Evolutionary conservation across 257 asterid species (phyloP).

Genomic region (Solanum chiquidenum): DNA sequence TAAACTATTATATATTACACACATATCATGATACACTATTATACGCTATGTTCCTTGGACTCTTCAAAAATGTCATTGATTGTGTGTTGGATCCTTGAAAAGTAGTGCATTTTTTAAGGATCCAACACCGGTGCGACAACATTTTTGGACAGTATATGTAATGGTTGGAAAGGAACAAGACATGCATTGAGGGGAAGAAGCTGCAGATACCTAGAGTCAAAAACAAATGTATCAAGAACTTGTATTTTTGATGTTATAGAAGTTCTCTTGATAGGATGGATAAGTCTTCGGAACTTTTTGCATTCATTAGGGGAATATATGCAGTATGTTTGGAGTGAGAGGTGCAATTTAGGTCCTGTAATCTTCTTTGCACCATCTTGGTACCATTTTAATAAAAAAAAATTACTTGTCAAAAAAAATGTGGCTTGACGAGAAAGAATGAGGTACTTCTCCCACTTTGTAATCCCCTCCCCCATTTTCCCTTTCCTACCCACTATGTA

Average conservation of each 20-base stretch:
- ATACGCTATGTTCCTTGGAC: neutral
- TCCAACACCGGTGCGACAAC: neutral
- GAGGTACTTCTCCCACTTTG: neutral
- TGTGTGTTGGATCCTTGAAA: neutral
- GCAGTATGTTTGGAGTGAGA: neutral
- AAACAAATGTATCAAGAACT: neutral
- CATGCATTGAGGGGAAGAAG: neutral
- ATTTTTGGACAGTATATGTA: neutral
- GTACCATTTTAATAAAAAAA: neutral
- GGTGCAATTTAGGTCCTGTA: neutral
- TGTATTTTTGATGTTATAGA: neutral
- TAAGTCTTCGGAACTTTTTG: neutral
- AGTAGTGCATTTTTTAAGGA: neutral
- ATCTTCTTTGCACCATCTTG: neutral
- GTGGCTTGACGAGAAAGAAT: slow-evolving; percentile 34
- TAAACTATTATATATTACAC: neutral
- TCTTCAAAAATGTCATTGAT: neutral
- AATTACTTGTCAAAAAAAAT: neutral
- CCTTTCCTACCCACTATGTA: neutral
- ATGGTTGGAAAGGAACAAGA: neutral
- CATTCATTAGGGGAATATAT: neutral
- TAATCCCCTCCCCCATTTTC: neutral
- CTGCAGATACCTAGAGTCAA: neutral
- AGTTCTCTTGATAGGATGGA: neutral
- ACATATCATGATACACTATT: neutral